Conservation (phyloP, 139 green algal species). For the Astrephomene gubernaculifera region DNA sequence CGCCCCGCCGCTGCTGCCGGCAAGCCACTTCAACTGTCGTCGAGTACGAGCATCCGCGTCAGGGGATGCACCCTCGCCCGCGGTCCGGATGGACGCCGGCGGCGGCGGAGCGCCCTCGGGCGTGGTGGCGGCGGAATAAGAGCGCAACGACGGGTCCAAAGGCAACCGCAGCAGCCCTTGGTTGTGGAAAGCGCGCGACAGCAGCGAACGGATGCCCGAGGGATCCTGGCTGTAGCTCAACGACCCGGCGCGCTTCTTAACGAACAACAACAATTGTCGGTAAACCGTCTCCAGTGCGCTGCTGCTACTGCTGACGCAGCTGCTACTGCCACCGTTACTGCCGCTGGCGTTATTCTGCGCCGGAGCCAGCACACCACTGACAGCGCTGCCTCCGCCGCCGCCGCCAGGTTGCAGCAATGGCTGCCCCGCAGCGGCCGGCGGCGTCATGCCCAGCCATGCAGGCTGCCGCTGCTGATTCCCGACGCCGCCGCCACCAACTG, state of each 20-base stretch:
- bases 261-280: constrained; percentile 65
- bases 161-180: constrained; percentile 28
- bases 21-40: too few relatives aligned
- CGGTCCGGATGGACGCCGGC: too few relatives aligned
- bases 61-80: too few relatives aligned
- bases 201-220: constrained; percentile 74
- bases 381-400: not conserved
- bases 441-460: not conserved
- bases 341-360: too few relatives aligned
- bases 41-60: too few relatives aligned
- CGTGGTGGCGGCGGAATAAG: too few relatives aligned
- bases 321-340: not conserved
- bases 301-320: not conserved
- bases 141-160: not conserved
- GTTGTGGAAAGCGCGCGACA: constrained; percentile 69
- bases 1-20: not conserved
- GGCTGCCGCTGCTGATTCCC: not conserved
- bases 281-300: constrained; percentile 43
- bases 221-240: constrained; percentile 80
- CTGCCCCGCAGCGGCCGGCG: not conserved
- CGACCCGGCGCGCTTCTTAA: constrained; percentile 79
- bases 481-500: not conserved
- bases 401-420: too few relatives aligned
- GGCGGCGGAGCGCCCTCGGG: too few relatives aligned
- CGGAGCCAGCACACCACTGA: not conserved